Base-by-base conservation (phyloP, 805 yeast genomes). In the Maudiozyma turicensis region DNA sequence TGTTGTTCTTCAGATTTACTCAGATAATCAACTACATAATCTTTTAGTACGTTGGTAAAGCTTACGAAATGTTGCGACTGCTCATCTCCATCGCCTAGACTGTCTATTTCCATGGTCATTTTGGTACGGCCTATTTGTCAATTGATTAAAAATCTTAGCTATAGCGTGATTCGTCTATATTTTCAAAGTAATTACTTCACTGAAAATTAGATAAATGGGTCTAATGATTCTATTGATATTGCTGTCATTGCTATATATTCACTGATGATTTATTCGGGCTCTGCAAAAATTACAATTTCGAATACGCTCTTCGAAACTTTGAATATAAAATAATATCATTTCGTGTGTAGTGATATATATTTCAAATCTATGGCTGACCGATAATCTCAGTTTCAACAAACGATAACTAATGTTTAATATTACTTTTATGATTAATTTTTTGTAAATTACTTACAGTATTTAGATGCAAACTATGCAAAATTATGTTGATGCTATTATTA, bases 11-110 rank as follows among this genome's bases (percentile, higher is more conserved):
- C 40, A 26, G 41, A 8, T 11, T 28, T 13, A n/a, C 31, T 14
- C 9, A 54, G 46, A 5, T 59, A 57, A 13, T 56, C 54, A 31
- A 63, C 52, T 42, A 62, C 60, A 56, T 60, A 70, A 20, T 64
- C 61, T 50, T 68, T 71, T 52, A 76, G 58, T 1, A 68, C 66
- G 14, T 65, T 58, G 1, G 76, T 73, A 59, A 74, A 76, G 40
- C 64, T 61, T 5, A 55, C 38, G 29, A 61, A 55, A 39, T 44
- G 50, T 40, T 52, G 54, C 15, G 32, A 28, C 7, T 35, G 38
- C 14, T n/a, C 38, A 13, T 6, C 6, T n/a, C 38, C 38, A 35
- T 35, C 38, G 8, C 14, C 38, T 35, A 35, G 38, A 15, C n/a
- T 35, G 14, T 35, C 38, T 35, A 35, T 15, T 13, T 35, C 38